Base-by-base conservation (phyloP, 805 yeast genomes). In the Wickerhamiella vanderwaltii region DNA sequence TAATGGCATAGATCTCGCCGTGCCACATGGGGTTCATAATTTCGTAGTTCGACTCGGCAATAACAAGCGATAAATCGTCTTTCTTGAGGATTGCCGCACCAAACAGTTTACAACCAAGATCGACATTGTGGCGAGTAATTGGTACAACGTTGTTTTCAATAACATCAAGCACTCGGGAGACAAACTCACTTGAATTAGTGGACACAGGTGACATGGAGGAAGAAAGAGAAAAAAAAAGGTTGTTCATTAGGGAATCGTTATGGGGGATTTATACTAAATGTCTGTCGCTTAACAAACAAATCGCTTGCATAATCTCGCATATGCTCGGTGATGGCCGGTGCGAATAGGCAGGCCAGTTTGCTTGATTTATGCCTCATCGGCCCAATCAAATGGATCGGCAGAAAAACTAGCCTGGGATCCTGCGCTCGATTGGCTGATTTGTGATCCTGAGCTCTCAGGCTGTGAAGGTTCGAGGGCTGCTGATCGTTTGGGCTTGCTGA, bases 11-110 rank as follows among this genome's bases (percentile, higher is more conserved):
- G 25, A 50, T 45, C 31, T 50, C 53, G 6, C 53, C 53, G 42
- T 50, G 53, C 40, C 44, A 48, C 29, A 50, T 30, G 9, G 51
- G 53, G 41, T 44, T 47, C 19, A 32, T 38, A 4, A 43, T 34
- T 26, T 48, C 51, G 30, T 20, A 15, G 39, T 50, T 50, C 12
- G 52, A 46, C 17, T 48, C 43, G 3, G 52, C 49, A 12, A 50
- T 43, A 1, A 50, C 51, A 4, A 44, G 17, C 9, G 47, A 43
- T 3, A 50, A 41, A 22, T 48, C 51, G 7, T 45, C 35, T 17
- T 50, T 50, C n/a, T 32, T 39, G 15, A 50, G 44, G 26, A 50
- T 41, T 1, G 53, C 53, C 1, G 53, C 53, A 3, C 53, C 53
- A 37, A 50, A 50, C 16, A 50, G 41, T 32, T 47, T 47, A 30